These are phyloP conservation scores for Monosporascus sp. DNA, from an alignment of 2,329 filamentous ascomycete species.

Conservation along the genomic window DNA sequence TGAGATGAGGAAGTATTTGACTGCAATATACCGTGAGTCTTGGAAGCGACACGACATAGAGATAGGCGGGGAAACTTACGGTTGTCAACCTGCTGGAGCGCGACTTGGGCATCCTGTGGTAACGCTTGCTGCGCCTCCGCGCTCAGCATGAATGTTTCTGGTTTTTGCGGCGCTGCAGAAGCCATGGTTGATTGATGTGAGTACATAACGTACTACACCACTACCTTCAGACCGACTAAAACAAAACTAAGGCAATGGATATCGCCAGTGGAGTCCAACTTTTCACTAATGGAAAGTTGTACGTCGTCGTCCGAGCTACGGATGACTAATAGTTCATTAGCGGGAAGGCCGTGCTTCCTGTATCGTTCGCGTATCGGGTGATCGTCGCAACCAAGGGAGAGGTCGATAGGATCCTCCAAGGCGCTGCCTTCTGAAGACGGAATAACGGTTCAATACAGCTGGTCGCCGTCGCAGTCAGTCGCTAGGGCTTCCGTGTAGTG, in stretches of 20 bases:
- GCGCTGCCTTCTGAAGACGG: slow-evolving; percentile 13
- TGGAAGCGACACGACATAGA: slow-evolving; percentile 1
- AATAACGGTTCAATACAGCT: slow-evolving; percentile 1
- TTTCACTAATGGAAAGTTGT: background rate
- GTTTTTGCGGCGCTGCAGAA: slow-evolving; percentile 78
- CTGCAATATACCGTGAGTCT: slow-evolving; percentile 41
- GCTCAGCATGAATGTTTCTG: slow-evolving; percentile 98
- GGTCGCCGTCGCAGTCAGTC: slow-evolving; percentile 1
- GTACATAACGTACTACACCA: slow-evolving; percentile 56
- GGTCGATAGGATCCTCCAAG: slow-evolving; percentile 13
- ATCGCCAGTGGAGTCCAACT: slow-evolving; percentile 5
- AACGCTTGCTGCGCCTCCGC: slow-evolving; percentile 94
- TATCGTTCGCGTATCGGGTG: background rate
- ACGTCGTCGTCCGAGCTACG: too few species aligned
- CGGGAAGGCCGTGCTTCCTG: background rate
- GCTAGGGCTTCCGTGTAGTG: background rate
- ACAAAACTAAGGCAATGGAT: slow-evolving; percentile 4
- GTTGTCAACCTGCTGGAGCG: slow-evolving; percentile 97
- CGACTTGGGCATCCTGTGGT: slow-evolving; percentile 93
- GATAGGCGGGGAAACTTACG: slow-evolving; percentile 52
- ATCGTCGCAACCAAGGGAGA: background rate
- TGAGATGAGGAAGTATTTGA: slow-evolving; percentile 99
- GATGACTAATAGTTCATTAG: too few species aligned
- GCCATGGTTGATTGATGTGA: slow-evolving; percentile 79
- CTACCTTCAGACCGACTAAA: slow-evolving; percentile 10